Conservation (phyloP, 2,329 filamentous ascomycete genomes). For the Monilinia polystroma region DNA sequence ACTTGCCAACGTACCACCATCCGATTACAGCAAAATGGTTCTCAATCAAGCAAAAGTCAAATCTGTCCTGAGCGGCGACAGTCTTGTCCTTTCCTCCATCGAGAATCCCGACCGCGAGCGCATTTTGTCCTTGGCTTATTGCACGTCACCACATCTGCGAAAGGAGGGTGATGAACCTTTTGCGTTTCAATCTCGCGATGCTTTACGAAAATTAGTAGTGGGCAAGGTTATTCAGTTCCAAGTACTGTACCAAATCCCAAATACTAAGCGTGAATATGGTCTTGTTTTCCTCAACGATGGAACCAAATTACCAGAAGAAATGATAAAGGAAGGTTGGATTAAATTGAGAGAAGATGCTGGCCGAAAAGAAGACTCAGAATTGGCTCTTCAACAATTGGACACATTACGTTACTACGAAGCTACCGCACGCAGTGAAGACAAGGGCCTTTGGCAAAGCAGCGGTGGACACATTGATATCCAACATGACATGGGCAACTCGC, state of each 20-base stretch:
- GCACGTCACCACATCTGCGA: slow-evolving; percentile 80
- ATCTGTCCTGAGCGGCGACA: slow-evolving; percentile 91
- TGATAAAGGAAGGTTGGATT: slow-evolving; percentile 85
- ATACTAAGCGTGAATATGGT: slow-evolving; percentile 84
- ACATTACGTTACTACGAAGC: slow-evolving; percentile 74
- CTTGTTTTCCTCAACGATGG: slow-evolving; percentile 74
- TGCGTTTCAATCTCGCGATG: slow-evolving; percentile 93
- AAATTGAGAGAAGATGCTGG: slow-evolving; percentile 94
- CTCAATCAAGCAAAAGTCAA: slow-evolving; percentile 72
- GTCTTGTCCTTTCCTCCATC: slow-evolving; percentile 77
- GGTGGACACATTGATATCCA: slow-evolving; percentile 69
- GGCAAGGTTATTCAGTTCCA: slow-evolving; percentile 86
- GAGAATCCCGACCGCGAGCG: slow-evolving; percentile 81
- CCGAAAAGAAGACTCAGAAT: slow-evolving; percentile 82
- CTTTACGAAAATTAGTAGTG: slow-evolving; percentile 77
- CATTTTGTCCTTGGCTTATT: slow-evolving; percentile 86
- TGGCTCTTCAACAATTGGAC: slow-evolving; percentile 69
- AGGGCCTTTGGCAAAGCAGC: slow-evolving; percentile 75
- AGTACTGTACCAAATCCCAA: slow-evolving; percentile 83
- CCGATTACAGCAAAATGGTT: slow-evolving; percentile 38
- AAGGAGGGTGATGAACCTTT: slow-evolving; percentile 90
- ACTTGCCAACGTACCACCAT: slow-evolving; percentile 36
- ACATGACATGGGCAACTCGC: slow-evolving; percentile 76
- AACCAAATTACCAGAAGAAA: slow-evolving; percentile 73
- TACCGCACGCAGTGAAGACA: slow-evolving; percentile 73